Evolutionary conservation across 2,329 filamentous ascomycete genomes (phyloP), one percentile per base, ranked within the genome.

Genomic region (Nemania serpens): DNA sequence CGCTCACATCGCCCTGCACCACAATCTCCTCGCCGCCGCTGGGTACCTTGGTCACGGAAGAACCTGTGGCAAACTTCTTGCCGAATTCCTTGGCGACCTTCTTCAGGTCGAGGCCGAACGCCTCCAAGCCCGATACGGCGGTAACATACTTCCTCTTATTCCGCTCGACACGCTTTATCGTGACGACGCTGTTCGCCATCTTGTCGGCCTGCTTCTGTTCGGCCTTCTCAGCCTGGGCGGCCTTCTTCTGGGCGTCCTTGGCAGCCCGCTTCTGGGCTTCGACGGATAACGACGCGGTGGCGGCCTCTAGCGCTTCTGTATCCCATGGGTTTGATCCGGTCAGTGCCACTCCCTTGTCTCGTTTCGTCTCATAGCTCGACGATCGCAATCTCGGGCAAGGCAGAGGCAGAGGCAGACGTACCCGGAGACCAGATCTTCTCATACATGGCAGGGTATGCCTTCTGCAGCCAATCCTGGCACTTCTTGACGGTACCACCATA

Each of bases 121-220:
- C 88, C 76, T 99, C 95, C 18, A 99, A 82, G 0, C 95, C 95
- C 6, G 87, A 87, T n/a, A 99, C 88, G 15, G 93, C 89, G 0
- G 95, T 99, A 56, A 99, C 93, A 75, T 88, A 96, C 81, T 99
- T 99, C 73, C 95, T 88, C 84, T 99, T 99, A 79, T 97, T 98
- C 65, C 95, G 88, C 82, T 98, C 95, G 70, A 99, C 95, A 25
- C 95, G 91, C 84, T 97, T 97, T 79, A 99, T 97, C 59, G 87
- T 88, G 55, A 99, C 81, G 73, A 93, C 90, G 66, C 90, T 91
- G 62, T 90, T 87, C 39, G 92, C 91, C 69, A 94, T 90, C 73
- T 90, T 88, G 74, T 93, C 91, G 22, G 88, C 88, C 66, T 93
- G 88, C 74, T 93, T 92, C 65, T 89, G 86, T 78, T 97, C 94